Evolutionary conservation across 331 rosid species (phyloP).

Genomic region (Acacia concinna): DNA sequence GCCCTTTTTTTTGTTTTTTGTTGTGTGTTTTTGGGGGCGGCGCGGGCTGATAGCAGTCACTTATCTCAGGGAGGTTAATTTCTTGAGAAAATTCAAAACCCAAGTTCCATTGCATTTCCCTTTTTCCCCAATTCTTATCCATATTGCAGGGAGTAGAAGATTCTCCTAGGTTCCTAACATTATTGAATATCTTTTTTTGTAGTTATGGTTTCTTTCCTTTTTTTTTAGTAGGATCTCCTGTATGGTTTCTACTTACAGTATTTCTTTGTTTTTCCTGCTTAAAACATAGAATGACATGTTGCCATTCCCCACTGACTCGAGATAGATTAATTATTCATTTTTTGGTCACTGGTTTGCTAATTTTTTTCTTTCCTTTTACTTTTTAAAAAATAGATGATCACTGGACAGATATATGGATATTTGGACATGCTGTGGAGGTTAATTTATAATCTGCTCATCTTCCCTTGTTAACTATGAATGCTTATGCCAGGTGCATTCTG

Average conservation of each 20-base stretch:
- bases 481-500: conserved; percentile 68
- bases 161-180: background rate
- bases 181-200: background rate
- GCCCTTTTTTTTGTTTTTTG: background rate
- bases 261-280: background rate
- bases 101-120: background rate
- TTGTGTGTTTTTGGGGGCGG: background rate
- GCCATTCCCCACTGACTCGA: background rate
- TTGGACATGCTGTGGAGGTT: background rate
- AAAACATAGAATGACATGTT: background rate
- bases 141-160: background rate
- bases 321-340: background rate
- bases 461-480: conserved; percentile 29
- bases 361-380: background rate
- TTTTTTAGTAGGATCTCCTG: background rate
- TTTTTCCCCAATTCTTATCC: background rate
- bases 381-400: background rate
- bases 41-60: background rate
- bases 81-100: background rate
- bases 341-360: background rate
- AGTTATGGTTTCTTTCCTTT: background rate
- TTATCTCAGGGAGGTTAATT: background rate
- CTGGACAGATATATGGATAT: background rate
- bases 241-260: background rate
- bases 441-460: background rate